Evolutionary conservation across 192 early-diverging fungal genomes (phyloP).

Genomic region (Coemansia sp.): DNA sequence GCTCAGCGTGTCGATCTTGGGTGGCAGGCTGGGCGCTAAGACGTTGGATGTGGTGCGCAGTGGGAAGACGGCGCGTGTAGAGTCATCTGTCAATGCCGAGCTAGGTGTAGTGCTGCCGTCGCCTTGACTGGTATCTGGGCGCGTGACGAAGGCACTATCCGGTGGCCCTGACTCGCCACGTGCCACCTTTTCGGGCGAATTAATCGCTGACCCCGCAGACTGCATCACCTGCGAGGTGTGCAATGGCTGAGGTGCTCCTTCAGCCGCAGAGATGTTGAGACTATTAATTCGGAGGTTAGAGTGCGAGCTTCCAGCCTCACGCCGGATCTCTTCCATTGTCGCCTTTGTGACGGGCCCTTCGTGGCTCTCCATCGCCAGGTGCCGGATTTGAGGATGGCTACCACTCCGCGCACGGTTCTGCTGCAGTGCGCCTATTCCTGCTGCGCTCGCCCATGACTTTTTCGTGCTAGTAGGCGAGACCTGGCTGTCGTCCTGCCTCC

Average conservation of each 20-base stretch:
- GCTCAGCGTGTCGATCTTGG: conserved; percentile 27
- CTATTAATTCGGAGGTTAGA: conserved; percentile 49
- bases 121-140: not conserved
- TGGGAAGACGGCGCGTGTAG: conserved; percentile 28
- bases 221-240: conserved; percentile 4
- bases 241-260: conserved; percentile 1
- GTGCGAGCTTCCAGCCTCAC: conserved; percentile 41
- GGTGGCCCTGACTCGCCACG: conserved; percentile 10
- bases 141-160: conserved; percentile 5
- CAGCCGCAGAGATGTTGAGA: conserved; percentile 16
- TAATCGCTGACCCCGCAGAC: conserved; percentile 5
- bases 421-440: conserved; percentile 34
- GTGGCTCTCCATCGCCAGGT: conserved; percentile 56
- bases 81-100: conserved; percentile 13
- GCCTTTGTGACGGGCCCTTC: conserved; percentile 49
- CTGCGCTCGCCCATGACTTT: conserved; percentile 33
- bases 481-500: conserved; percentile 30
- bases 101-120: conserved; percentile 11
- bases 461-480: conserved; percentile 20
- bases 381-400: conserved; percentile 54
- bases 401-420: conserved; percentile 40
- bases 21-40: conserved; percentile 21
- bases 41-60: conserved; percentile 50
- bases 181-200: conserved; percentile 1
- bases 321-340: conserved; percentile 57